These are phyloP conservation scores for Arthroderma sp. DNA, from an alignment of 2,329 filamentous ascomycete genomes.

Conservation along the genomic window DNA sequence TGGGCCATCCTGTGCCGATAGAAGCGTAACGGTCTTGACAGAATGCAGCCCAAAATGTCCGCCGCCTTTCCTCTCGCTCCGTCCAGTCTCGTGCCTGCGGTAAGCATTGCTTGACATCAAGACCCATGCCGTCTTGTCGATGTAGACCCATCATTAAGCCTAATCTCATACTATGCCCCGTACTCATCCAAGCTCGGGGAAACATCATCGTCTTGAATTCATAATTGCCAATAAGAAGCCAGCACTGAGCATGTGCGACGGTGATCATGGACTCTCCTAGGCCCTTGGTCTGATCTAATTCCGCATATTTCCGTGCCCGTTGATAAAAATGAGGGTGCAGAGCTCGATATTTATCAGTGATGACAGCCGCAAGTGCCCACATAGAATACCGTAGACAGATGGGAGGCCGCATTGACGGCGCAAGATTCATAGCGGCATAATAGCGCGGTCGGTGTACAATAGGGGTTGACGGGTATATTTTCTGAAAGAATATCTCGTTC, in stretches of 20 bases:
- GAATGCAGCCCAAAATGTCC: slow-evolving; percentile 93
- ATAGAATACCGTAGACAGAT: slow-evolving; percentile 85
- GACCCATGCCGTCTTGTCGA: slow-evolving; percentile 63
- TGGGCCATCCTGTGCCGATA: slow-evolving; percentile 94
- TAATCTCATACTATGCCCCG: slow-evolving; percentile 66
- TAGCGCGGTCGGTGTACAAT: slow-evolving; percentile 86
- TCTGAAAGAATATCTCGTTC: slow-evolving; percentile 79
- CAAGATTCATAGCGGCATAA: slow-evolving; percentile 74
- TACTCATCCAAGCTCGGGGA: slow-evolving; percentile 86
- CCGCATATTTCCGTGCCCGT: slow-evolving; percentile 76
- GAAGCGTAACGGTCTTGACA: slow-evolving; percentile 84
- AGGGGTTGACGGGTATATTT: slow-evolving; percentile 70
- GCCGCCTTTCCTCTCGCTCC: slow-evolving; percentile 75
- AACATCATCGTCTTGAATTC: slow-evolving; percentile 99
- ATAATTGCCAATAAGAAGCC: slow-evolving; percentile 65
- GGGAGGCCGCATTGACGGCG: slow-evolving; percentile 74
- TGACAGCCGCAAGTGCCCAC: slow-evolving; percentile 84
- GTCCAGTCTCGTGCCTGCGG: slow-evolving; percentile 84
- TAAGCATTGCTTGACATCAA: slow-evolving; percentile 88
- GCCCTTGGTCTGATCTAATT: slow-evolving; percentile 80
- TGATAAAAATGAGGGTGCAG: slow-evolving; percentile 84
- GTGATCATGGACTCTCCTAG: slow-evolving; percentile 83
- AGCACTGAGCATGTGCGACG: slow-evolving; percentile 73
- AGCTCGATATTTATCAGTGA: slow-evolving; percentile 65
- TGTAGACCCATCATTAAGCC: slow-evolving; percentile 89